Evolutionary conservation across 257 asterid species (phyloP).

Genomic region (Solanum neorickii): DNA sequence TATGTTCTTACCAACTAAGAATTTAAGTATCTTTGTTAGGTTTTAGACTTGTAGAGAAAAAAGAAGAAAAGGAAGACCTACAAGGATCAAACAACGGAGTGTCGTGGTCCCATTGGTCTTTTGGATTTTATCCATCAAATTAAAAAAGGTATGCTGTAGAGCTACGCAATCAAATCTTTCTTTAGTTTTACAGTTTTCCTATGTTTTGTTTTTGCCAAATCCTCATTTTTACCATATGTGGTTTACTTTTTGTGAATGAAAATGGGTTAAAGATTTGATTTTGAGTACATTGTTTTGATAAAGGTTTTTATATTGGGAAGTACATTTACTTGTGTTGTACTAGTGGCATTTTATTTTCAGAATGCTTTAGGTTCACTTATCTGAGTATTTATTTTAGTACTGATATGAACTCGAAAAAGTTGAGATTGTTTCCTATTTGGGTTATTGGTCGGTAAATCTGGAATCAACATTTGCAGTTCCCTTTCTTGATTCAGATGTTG

Average conservation of each 20-base stretch:
- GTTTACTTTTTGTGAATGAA: not conserved
- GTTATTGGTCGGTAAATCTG: not conserved
- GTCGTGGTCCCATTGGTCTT: not conserved
- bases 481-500: not conserved
- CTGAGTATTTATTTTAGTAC: not conserved
- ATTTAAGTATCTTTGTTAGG: slow-evolving; percentile 20
- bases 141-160: not conserved
- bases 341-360: not conserved
- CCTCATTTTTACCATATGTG: slow-evolving; percentile 3
- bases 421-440: not conserved
- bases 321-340: not conserved
- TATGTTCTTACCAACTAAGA: slow-evolving; percentile 18
- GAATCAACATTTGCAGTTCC: not conserved
- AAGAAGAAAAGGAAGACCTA: not conserved
- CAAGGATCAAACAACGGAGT: not conserved
- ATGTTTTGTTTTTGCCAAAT: not conserved
- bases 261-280: slow-evolving; percentile 1
- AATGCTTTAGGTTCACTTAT: not conserved
- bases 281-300: not conserved
- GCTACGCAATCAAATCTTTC: not conserved
- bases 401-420: not conserved
- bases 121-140: not conserved
- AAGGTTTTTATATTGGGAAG: not conserved
- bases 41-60: not conserved
- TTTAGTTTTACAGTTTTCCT: not conserved